Conservation (phyloP, 306 rosid genomes). For the Notholithocarpus densiflorus region DNA sequence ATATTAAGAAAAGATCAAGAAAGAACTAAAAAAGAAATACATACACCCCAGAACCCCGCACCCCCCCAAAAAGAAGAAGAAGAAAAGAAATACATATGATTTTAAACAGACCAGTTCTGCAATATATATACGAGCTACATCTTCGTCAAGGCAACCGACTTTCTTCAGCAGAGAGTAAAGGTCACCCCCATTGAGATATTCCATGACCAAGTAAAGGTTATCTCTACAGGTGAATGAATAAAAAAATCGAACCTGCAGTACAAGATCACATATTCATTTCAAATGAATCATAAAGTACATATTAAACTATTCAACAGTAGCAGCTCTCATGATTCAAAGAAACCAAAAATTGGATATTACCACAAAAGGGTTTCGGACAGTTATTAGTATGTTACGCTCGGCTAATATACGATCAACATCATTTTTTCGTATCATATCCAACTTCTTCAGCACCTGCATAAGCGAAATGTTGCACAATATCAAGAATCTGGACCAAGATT, state of each 20-base stretch:
- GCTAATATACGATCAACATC: conserved; percentile 4
- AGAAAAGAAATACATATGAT: not conserved
- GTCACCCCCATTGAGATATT: conserved; percentile 8
- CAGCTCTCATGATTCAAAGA: not conserved
- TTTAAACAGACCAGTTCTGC: not conserved
- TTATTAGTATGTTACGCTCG: conserved; percentile 1
- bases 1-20: not conserved
- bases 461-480: not conserved
- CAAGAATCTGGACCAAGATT: not conserved
- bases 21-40: not conserved
- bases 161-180: conserved; percentile 1
- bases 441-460: conserved; percentile 9
- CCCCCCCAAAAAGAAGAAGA: not conserved
- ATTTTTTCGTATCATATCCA: conserved; percentile 1
- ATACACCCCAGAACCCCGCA: not conserved
- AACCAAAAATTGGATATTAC: not conserved
- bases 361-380: conserved; percentile 13
- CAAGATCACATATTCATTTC: not conserved
- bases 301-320: not conserved
- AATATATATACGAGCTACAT: conserved; percentile 1
- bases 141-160: not conserved
- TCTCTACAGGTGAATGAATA: conserved; percentile 9
- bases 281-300: not conserved
- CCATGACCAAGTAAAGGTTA: conserved; percentile 7
- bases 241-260: conserved; percentile 6